Base-by-base conservation (phyloP, 2,329 filamentous ascomycete species). In the Ampelomyces quisqualis region DNA sequence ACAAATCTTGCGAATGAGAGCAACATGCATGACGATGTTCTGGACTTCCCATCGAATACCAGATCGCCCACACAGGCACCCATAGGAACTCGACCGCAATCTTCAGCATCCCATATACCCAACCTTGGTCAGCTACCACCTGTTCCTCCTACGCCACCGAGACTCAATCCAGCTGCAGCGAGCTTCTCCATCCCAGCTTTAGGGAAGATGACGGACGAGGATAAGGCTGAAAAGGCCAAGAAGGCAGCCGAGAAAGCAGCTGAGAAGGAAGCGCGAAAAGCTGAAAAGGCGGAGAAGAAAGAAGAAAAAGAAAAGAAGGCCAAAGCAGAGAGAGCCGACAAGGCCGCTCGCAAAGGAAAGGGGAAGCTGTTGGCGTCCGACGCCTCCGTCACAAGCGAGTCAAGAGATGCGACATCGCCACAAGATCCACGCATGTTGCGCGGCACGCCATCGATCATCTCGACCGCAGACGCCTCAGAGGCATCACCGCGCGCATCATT, bases 161-260 rank as follows among this genome's bases (percentile, higher is more conserved):
- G 62, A 8, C 77, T 97, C 19, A 97, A 98, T 58, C 93, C 93
- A 6, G 81, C 88, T 5, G 93, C 91, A 0, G 90, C 90, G 7
- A 88, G 86, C 1, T 97, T 97, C 64, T 91, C 86, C 49, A 53
- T 57, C 41, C 55, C 57, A 19, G 38, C 42, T 11, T 31, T 59
- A 1, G 55, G 58, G 3, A 61, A 61, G 33, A 62, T 65, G 45
- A 62, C 56, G 11, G 59, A 63, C 8, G 63, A 65, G 29, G 63
- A 63, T 28, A 64, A 58, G 22, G 58, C 55, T 8, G 51, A 65
- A 26, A 68, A 64, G 38, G 60, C 58, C 7, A 63, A 58, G 38
- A 53, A 52, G 17, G 57, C 54, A 5, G 59, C 60, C 1, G 61
- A 63, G 33, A 61, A 58, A 40, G 63, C 58, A 1, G 63, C 62